Evolutionary conservation across 805 yeast genomes (phyloP).

Genomic region (Nakazawaea molendinolei): DNA sequence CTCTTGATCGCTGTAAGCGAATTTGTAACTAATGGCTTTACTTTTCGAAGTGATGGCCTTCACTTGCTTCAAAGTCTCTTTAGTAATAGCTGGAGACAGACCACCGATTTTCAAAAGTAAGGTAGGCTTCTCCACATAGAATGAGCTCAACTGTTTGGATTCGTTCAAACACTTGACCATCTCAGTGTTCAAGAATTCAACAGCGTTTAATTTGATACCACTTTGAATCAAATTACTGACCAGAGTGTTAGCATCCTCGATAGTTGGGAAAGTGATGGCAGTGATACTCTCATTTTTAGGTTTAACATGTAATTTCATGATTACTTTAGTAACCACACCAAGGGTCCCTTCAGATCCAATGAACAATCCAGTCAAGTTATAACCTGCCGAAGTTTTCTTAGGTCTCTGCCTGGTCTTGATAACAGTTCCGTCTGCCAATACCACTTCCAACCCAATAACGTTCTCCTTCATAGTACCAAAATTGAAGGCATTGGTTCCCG

Average conservation of each 20-base stretch:
- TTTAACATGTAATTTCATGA: conserved; percentile 47
- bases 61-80: conserved; percentile 37
- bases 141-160: conserved; percentile 39
- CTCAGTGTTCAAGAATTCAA: conserved; percentile 58
- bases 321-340: conserved; percentile 52
- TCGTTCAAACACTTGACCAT: conserved; percentile 50
- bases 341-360: conserved; percentile 70
- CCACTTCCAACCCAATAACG: conserved; percentile 61
- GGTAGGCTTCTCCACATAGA: conserved; percentile 56
- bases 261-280: conserved; percentile 52
- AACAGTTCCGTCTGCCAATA: conserved; percentile 69
- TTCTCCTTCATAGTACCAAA: conserved; percentile 80
- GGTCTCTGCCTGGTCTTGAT: conserved; percentile 65
- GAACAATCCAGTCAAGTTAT: conserved; percentile 59
- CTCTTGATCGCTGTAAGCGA: conserved; percentile 49
- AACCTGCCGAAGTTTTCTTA: conserved; percentile 69
- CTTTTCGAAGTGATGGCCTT: conserved; percentile 38
- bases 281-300: conserved; percentile 51
- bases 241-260: conserved; percentile 53
- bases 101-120: conserved; percentile 49
- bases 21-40: conserved; percentile 41
- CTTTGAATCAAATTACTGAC: conserved; percentile 50
- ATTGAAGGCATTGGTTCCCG: conserved; percentile 71
- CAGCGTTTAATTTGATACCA: conserved; percentile 61
- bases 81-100: conserved; percentile 26